Evolutionary conservation across 192 early-diverging fungal species (phyloP).

Genomic region (Backusella mclennaniae): DNA sequence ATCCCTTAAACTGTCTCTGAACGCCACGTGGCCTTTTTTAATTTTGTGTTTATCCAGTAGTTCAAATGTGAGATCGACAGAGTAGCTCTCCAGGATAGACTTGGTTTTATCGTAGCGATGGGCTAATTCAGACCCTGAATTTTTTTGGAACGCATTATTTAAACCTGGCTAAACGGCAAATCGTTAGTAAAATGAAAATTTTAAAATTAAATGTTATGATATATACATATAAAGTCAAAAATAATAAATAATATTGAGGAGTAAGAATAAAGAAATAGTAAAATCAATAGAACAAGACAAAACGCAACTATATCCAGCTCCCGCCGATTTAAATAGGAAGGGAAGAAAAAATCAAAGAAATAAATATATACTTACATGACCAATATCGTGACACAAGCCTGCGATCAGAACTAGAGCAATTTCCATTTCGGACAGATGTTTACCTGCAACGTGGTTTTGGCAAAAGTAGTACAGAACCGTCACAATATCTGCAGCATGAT

Average conservation of each 20-base stretch:
- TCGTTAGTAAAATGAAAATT: not conserved
- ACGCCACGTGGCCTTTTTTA: slow-evolving; percentile 38
- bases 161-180: slow-evolving; percentile 66
- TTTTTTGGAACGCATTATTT: slow-evolving; percentile 85
- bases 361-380: slow-evolving; percentile 52
- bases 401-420: slow-evolving; percentile 71
- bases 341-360: not conserved
- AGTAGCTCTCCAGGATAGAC: slow-evolving; percentile 82
- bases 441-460: slow-evolving; percentile 59
- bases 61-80: slow-evolving; percentile 64
- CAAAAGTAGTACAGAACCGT: slow-evolving; percentile 79
- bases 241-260: not conserved
- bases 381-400: slow-evolving; percentile 85
- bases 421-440: slow-evolving; percentile 67
- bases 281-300: not conserved
- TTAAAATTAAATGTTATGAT: not conserved
- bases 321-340: not conserved
- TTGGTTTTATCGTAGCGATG: slow-evolving; percentile 56
- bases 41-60: slow-evolving; percentile 65
- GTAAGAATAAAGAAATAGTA: not conserved
- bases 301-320: no score
- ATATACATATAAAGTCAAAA: not conserved
- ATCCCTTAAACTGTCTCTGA: not conserved
- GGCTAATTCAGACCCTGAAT: slow-evolving; percentile 73
- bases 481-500: slow-evolving; percentile 88